Conservation (phyloP, 2,329 filamentous ascomycete species). For the Colletotrichum sp. region DNA sequence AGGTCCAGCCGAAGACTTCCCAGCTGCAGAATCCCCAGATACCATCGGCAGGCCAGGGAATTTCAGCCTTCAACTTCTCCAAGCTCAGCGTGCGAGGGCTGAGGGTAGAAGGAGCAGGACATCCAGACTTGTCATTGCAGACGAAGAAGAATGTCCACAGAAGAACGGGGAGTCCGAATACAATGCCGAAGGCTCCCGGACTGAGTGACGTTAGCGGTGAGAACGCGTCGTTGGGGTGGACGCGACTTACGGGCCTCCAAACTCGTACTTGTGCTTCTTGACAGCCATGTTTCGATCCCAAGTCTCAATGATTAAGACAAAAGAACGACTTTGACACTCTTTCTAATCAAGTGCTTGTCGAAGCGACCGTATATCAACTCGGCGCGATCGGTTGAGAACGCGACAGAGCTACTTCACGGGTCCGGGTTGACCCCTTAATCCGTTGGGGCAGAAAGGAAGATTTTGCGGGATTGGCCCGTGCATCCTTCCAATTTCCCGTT, state of each 20-base stretch:
- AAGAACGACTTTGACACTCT: not conserved
- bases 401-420: not conserved
- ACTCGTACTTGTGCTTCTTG: slow-evolving; percentile 30
- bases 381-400: not conserved
- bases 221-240: not conserved
- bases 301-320: not conserved
- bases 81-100: slow-evolving; percentile 70
- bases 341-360: not conserved
- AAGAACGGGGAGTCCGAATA: slow-evolving; percentile 76
- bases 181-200: slow-evolving; percentile 73
- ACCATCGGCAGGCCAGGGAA: slow-evolving; percentile 76
- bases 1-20: slow-evolving; percentile 67
- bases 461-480: not conserved
- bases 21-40: slow-evolving; percentile 70
- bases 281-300: not conserved
- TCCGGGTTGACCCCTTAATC: not conserved
- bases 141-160: slow-evolving; percentile 78
- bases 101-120: slow-evolving; percentile 79
- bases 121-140: slow-evolving; percentile 89
- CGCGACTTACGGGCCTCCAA: slow-evolving; percentile 36
- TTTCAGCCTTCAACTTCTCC: slow-evolving; percentile 72
- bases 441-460: not conserved
- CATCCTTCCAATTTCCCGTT: not conserved
- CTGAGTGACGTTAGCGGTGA: slow-evolving; percentile 44
- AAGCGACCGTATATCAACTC: not conserved